phyloP scores from a whole-genome alignment of 257 asterid species.

The Ajuga chamaepitys region DNA sequence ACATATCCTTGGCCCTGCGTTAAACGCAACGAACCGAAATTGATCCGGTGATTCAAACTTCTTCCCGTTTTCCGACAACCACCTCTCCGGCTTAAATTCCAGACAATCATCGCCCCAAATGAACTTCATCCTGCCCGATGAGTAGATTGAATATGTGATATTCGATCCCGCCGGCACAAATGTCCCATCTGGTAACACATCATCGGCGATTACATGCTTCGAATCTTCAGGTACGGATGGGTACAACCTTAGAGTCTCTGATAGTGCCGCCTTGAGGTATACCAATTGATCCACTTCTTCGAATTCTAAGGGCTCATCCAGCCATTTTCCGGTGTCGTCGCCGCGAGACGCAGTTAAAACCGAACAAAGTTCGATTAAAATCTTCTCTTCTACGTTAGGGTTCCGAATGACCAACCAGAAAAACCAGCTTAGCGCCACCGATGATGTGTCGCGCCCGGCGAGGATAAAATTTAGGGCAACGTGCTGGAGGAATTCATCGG shows the following conservation, averaged over 20 bases:
- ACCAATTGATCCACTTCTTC: constrained; percentile 36
- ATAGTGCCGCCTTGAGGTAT: constrained; percentile 41
- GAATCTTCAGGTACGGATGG: constrained; percentile 53
- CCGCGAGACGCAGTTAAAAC: constrained; percentile 33
- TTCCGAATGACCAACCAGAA: constrained; percentile 35
- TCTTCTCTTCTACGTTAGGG: constrained; percentile 38
- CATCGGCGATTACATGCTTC: constrained; percentile 43
- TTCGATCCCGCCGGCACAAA: constrained; percentile 45
- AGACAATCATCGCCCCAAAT: constrained; percentile 48
- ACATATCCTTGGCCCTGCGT: constrained; percentile 50
- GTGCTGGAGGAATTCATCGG: constrained; percentile 35
- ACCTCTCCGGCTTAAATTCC: constrained; percentile 51
- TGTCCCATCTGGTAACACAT: constrained; percentile 42
- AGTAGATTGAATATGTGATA: constrained; percentile 44
- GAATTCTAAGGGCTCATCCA: constrained; percentile 29
- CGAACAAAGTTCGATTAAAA: constrained; percentile 30
- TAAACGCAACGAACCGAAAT: constrained; percentile 39
- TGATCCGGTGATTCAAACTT: constrained; percentile 33
- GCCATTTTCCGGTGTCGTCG: constrained; percentile 26
- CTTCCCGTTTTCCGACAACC: constrained; percentile 35
- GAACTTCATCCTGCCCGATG: constrained; percentile 45
- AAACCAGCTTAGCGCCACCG: constrained; percentile 56
- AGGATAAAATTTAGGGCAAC: constrained; percentile 43
- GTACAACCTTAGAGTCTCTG: constrained; percentile 42
- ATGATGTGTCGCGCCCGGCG: constrained; percentile 51